Evolutionary conservation across 129 eudicot species (phyloP).

Genomic region (Flaveria brownii): DNA sequence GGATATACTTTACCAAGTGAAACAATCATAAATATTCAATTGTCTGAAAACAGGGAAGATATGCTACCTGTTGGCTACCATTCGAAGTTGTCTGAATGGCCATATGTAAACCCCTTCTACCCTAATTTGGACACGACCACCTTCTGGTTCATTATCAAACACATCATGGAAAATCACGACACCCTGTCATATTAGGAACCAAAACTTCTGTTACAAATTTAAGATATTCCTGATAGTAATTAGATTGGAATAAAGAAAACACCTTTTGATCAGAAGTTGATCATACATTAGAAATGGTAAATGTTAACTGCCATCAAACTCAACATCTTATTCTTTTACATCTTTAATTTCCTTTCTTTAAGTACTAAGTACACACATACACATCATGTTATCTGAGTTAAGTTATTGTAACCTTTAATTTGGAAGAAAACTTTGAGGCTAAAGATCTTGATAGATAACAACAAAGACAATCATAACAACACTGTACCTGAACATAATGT

Average conservation of each 20-base stretch:
- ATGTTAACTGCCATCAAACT: background rate
- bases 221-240: background rate
- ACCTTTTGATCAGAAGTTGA: background rate
- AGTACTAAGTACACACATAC: background rate
- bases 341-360: background rate
- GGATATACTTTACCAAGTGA: background rate
- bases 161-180: conserved; percentile 86
- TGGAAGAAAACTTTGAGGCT: background rate
- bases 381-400: background rate
- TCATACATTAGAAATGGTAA: background rate
- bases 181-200: conserved; percentile 52
- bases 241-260: background rate
- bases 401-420: background rate
- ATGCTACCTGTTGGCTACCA: conserved; percentile 88
- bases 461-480: conserved; percentile 16
- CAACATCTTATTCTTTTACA: background rate
- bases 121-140: conserved; percentile 79
- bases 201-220: background rate
- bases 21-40: background rate
- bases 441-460: conserved; percentile 14
- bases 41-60: conserved; percentile 4
- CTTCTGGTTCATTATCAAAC: conserved; percentile 77
- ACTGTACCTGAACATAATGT: conserved; percentile 92
- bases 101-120: conserved; percentile 97
- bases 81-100: conserved; percentile 97